A percentile compares a stretch with the other conserved stretches of the same genome.
Conservation (phyloP, 768 basidiomycete species). For the Roridomyces roridus region DNA sequence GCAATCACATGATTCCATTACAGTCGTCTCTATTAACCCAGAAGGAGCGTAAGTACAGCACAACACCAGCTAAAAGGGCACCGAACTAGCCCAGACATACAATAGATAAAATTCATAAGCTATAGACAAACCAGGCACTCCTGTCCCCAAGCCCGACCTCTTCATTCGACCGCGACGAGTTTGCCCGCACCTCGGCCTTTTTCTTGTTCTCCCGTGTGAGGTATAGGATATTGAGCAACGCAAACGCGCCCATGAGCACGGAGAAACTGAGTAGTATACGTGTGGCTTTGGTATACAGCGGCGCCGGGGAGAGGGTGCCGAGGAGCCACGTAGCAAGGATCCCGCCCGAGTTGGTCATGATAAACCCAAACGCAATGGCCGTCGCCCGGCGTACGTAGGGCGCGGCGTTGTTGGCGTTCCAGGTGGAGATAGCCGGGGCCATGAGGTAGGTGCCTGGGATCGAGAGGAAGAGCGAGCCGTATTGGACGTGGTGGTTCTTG, state of each 20-base stretch:
- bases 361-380: slow-evolving; percentile 48
- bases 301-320: slow-evolving; percentile 42
- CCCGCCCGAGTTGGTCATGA: slow-evolving; percentile 48
- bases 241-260: slow-evolving; percentile 31
- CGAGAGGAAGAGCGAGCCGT: slow-evolving; percentile 53
- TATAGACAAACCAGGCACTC: slow-evolving; percentile 63
- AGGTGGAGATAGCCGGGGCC: slow-evolving; percentile 48
- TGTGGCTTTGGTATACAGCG: slow-evolving; percentile 43
- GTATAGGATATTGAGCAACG: slow-evolving; percentile 31
- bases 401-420: slow-evolving; percentile 57
- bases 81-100: too few relatives aligned
- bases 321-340: slow-evolving; percentile 52
- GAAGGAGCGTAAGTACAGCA: too few relatives aligned
- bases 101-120: slow-evolving; percentile 18
- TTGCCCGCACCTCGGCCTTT: slow-evolving; percentile 46
- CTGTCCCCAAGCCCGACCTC: slow-evolving; percentile 49
- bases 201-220: slow-evolving; percentile 37
- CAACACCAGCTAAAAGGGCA: too few relatives aligned
- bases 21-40: too few relatives aligned
- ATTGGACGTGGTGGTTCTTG: slow-evolving; percentile 37
- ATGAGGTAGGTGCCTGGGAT: slow-evolving; percentile 46
- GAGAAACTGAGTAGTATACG: slow-evolving; percentile 30
- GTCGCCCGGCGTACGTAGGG: slow-evolving; percentile 57
- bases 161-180: slow-evolving; percentile 41
- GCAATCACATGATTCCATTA: too few relatives aligned